phyloP scores from a whole-genome alignment of 768 basidiomycete genomes.

The Leccinum rimulosum region DNA sequence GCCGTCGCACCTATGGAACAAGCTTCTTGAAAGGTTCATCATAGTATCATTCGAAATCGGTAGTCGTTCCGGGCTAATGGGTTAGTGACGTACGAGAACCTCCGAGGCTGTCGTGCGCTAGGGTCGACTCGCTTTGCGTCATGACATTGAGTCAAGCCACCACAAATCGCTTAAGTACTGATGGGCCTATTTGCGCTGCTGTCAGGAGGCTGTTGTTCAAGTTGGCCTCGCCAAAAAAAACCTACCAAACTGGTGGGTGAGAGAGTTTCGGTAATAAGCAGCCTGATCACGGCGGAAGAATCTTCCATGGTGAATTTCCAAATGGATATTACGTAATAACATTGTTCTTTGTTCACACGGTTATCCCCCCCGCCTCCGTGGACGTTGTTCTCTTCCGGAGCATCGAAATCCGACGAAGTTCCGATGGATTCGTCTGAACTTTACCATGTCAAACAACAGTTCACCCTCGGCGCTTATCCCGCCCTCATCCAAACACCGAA shows the following conservation, averaged over 20 bases:
- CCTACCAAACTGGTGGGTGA: not conserved
- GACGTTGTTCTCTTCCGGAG: not conserved
- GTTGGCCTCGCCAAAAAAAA: too few species aligned
- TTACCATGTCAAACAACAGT: slow-evolving; percentile 73
- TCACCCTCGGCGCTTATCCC: slow-evolving; percentile 73
- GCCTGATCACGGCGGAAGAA: not conserved
- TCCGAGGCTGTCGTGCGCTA: not conserved
- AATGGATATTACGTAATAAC: not conserved
- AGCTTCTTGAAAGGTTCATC: not conserved
- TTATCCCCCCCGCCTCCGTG: too few species aligned
- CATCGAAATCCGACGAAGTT: slow-evolving; percentile 17
- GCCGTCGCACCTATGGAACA: not conserved
- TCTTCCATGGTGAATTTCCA: not conserved
- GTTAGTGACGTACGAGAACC: not conserved
- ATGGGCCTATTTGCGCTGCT: not conserved
- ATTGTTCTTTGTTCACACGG: too few species aligned
- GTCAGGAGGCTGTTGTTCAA: not conserved
- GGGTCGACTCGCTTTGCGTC: not conserved
- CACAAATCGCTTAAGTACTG: not conserved
- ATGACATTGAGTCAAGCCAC: not conserved
- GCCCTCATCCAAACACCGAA: slow-evolving; percentile 51
- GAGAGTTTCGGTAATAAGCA: not conserved
- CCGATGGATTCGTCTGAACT: slow-evolving; percentile 59
- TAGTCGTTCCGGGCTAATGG: not conserved
- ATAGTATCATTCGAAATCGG: not conserved